Percentiles rank a stretch among this genome's conserved stretches.
Conservation (phyloP, 805 yeast species). For the Nakazawaea holstii region DNA sequence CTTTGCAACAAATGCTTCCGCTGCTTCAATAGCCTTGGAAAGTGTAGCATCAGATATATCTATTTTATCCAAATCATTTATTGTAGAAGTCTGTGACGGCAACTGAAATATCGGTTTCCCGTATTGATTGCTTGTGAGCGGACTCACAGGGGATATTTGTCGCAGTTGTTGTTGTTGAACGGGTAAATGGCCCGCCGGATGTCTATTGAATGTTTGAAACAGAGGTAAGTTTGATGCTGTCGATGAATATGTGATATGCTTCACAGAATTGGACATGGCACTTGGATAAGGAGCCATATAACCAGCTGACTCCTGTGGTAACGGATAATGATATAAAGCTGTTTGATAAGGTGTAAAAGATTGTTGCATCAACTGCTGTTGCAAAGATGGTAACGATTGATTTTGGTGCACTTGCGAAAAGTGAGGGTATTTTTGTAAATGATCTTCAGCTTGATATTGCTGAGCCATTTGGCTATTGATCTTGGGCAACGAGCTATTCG, state of each 20-base stretch:
- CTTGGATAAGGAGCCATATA: not conserved
- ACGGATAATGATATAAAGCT: not conserved
- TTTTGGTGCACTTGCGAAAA: not conserved
- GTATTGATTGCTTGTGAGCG: not conserved
- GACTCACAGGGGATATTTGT: not conserved
- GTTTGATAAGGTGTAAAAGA: not conserved
- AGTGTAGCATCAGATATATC: slow-evolving; percentile 23
- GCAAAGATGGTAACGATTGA: slow-evolving; percentile 1
- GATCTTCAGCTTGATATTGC: not conserved
- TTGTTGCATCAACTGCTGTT: not conserved
- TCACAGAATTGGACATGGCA: not conserved
- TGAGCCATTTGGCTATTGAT: too few relatives aligned
- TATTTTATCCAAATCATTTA: not conserved
- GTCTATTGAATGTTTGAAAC: not conserved
- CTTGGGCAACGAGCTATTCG: too few relatives aligned
- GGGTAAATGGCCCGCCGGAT: not conserved
- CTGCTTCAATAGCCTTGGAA: slow-evolving; percentile 12
- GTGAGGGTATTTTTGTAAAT: slow-evolving; percentile 2
- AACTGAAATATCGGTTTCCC: slow-evolving; percentile 1
- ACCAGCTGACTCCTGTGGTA: not conserved
- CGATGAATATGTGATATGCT: not conserved
- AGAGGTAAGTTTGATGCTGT: too few relatives aligned
- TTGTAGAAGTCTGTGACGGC: not conserved
- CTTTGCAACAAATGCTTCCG: slow-evolving; percentile 11
- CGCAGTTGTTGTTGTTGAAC: not conserved